Conservation (phyloP, 805 yeast genomes). For the Teunomyces funiuensis region DNA sequence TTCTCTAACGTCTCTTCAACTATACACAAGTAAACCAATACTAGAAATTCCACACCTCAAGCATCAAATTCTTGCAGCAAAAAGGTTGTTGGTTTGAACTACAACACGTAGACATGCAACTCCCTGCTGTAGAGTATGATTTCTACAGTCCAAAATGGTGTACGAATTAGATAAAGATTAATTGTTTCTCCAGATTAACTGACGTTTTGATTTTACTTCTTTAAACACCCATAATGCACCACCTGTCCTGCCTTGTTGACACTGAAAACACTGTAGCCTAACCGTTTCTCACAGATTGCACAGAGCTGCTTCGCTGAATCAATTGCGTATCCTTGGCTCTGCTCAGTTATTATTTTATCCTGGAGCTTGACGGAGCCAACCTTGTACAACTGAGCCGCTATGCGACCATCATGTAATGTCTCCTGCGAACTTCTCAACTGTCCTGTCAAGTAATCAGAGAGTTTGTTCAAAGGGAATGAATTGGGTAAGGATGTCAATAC, state of each 20-base stretch:
- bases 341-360: constrained; percentile 40
- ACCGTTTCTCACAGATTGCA: constrained; percentile 53
- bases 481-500: constrained; percentile 55
- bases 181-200: too few relatives aligned
- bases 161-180: too few relatives aligned
- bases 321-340: constrained; percentile 35
- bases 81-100: too few relatives aligned
- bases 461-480: constrained; percentile 41
- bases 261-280: constrained; percentile 56
- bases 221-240: constrained; percentile 58
- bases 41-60: background rate
- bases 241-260: constrained; percentile 45
- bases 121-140: too few relatives aligned
- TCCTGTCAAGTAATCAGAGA: constrained; percentile 46
- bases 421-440: constrained; percentile 44
- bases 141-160: too few relatives aligned
- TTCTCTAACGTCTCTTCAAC: constrained; percentile 1
- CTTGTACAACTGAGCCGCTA: constrained; percentile 52
- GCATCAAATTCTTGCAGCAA: too few relatives aligned
- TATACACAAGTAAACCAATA: background rate
- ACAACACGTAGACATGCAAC: too few relatives aligned
- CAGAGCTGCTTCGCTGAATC: constrained; percentile 50
- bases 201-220: background rate
- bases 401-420: constrained; percentile 35
- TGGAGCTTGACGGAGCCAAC: constrained; percentile 51